phyloP scores from a whole-genome alignment of 208 protist species.

The Zelonia costaricensis region DNA sequence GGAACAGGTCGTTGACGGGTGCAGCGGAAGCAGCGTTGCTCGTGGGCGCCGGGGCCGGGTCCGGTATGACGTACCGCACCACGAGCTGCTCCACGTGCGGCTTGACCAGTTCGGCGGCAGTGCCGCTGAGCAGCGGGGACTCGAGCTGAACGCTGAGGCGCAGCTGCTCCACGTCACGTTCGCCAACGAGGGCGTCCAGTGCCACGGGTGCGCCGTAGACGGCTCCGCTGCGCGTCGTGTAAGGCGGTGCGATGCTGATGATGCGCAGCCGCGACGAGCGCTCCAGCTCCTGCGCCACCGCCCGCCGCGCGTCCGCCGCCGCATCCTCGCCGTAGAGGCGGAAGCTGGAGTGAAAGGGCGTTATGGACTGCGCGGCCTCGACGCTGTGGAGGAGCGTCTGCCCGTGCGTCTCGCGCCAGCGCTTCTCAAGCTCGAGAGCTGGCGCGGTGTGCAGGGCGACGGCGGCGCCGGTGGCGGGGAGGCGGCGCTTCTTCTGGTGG shows the following conservation, averaged over 20 bases:
- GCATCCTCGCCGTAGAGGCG: slow-evolving; percentile 9
- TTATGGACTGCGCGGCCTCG: slow-evolving; percentile 13
- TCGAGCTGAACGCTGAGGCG: slow-evolving; percentile 29
- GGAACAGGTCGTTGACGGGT: neutral
- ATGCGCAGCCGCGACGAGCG: slow-evolving; percentile 40
- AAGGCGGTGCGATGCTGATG: slow-evolving; percentile 52
- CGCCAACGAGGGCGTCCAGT: slow-evolving; percentile 41
- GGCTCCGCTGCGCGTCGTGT: slow-evolving; percentile 26
- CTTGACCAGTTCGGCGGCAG: slow-evolving; percentile 36
- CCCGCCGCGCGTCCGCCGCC: slow-evolving; percentile 11
- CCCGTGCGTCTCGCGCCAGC: slow-evolving; percentile 50
- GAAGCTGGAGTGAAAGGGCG: slow-evolving; percentile 15
- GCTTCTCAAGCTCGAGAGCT: slow-evolving; percentile 37
- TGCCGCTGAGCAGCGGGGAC: slow-evolving; percentile 13
- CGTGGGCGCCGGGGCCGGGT: neutral
- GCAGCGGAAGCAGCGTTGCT: neutral
- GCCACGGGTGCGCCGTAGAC: slow-evolving; percentile 30
- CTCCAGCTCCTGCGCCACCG: slow-evolving; percentile 17
- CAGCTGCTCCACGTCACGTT: slow-evolving; percentile 50
- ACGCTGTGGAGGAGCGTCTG: slow-evolving; percentile 59
- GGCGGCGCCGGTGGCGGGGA: neutral
- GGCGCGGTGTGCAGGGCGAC: slow-evolving; percentile 28
- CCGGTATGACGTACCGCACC: slow-evolving; percentile 53
- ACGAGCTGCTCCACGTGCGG: slow-evolving; percentile 59
- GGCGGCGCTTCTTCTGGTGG: slow-evolving; percentile 10